Evolutionary conservation across 1,139 yeast species (phyloP).

Genomic region (Nadsonia commutata): DNA sequence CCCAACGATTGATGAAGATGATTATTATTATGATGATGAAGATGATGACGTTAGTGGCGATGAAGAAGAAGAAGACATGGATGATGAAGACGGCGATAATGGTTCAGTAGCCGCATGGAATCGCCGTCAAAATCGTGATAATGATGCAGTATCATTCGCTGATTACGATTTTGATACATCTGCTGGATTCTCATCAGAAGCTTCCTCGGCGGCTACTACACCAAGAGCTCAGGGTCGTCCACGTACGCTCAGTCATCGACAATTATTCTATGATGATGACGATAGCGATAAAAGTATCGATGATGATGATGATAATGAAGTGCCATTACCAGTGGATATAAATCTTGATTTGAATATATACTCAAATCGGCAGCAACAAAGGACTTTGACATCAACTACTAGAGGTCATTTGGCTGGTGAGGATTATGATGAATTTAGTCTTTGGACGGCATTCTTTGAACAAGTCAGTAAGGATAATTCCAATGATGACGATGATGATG

Average conservation of each 20-base stretch:
- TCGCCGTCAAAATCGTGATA: too few relatives aligned
- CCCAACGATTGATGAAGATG: slow-evolving; percentile 7
- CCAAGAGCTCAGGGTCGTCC: too few relatives aligned
- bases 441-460: slow-evolving; percentile 16
- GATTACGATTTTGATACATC: too few relatives aligned
- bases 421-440: slow-evolving; percentile 23
- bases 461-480: slow-evolving; percentile 22
- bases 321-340: slow-evolving; percentile 18
- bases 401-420: slow-evolving; percentile 17
- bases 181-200: too few relatives aligned
- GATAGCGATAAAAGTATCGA: slow-evolving; percentile 6
- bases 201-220: too few relatives aligned
- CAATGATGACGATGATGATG: slow-evolving; percentile 24
- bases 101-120: too few relatives aligned
- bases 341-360: slow-evolving; percentile 23
- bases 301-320: slow-evolving; percentile 3
- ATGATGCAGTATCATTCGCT: too few relatives aligned
- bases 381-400: slow-evolving; percentile 12
- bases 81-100: slow-evolving; percentile 5
- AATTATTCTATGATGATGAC: slow-evolving; percentile 1
- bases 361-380: slow-evolving; percentile 13
- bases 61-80: slow-evolving; percentile 1
- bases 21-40: slow-evolving; percentile 9
- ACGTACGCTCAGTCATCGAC: too few relatives aligned
- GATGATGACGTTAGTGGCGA: slow-evolving; percentile 1